phyloP scores from a whole-genome alignment of 2,329 filamentous ascomycete species.

The Penicillium sp. region DNA sequence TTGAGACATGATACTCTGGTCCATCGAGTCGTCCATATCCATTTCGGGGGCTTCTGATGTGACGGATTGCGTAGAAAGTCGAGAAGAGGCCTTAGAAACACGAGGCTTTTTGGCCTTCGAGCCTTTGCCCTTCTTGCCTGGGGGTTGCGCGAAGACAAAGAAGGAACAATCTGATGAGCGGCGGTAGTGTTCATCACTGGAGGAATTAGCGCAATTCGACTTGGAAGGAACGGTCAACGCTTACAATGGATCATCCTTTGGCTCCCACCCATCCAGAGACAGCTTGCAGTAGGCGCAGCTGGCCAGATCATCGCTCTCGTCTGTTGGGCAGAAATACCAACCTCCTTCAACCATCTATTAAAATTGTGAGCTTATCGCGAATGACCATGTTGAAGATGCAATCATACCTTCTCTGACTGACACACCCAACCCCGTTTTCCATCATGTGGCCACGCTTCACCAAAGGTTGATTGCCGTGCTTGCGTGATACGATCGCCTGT shows the following conservation, averaged over 20 bases:
- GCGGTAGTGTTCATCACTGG: conserved; percentile 79
- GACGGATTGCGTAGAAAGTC: conserved; percentile 57
- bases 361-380: conserved; percentile 18
- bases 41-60: conserved; percentile 47
- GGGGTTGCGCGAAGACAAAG: conserved; percentile 64
- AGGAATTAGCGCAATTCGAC: conserved; percentile 13
- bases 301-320: conserved; percentile 82
- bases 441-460: conserved; percentile 85
- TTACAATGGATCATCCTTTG: conserved; percentile 82
- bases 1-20: conserved; percentile 57
- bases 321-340: conserved; percentile 87
- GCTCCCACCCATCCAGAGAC: conserved; percentile 92
- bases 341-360: conserved; percentile 80
- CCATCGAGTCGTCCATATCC: conserved; percentile 54
- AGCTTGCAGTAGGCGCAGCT: conserved; percentile 90
- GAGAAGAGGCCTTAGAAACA: conserved; percentile 68
- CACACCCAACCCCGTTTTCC: conserved; percentile 84
- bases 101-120: conserved; percentile 56
- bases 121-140: conserved; percentile 60
- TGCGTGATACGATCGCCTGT: conserved; percentile 68
- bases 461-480: conserved; percentile 81
- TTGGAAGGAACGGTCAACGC: conserved; percentile 38
- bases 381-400: not conserved
- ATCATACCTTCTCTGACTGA: conserved; percentile 76
- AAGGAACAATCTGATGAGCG: conserved; percentile 80